Evolutionary conservation across 1,284 basidiomycete species (phyloP).

Genomic region (Leccinum fallax): DNA sequence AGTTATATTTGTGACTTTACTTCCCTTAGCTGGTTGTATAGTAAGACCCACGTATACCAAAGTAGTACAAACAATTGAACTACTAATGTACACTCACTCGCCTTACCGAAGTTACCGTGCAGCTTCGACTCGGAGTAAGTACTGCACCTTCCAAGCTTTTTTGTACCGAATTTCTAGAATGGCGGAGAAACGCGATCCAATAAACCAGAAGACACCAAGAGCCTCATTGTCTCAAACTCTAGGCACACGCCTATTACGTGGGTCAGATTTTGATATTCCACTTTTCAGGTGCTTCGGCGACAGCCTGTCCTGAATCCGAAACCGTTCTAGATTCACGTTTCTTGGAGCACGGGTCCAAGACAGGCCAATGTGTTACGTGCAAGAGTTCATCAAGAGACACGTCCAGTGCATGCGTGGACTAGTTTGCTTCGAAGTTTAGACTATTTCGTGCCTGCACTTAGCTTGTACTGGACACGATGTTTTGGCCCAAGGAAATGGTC

Average conservation of each 20-base stretch:
- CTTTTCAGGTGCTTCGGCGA: neutral
- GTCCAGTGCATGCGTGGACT: slow-evolving; percentile 88
- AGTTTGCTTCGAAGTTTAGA: slow-evolving; percentile 76
- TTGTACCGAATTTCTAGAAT: slow-evolving; percentile 10
- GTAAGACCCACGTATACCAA: too few species aligned
- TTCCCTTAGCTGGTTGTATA: too few species aligned
- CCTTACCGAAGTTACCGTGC: too few species aligned
- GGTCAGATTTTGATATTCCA: slow-evolving; percentile 67
- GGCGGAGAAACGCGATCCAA: slow-evolving; percentile 56
- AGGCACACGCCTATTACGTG: slow-evolving; percentile 35
- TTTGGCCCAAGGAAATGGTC: neutral
- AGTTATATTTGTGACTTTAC: too few species aligned
- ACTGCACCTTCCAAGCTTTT: neutral
- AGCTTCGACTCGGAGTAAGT: too few species aligned
- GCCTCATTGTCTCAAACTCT: slow-evolving; percentile 92
- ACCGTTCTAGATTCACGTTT: slow-evolving; percentile 73
- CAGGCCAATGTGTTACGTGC: too few species aligned
- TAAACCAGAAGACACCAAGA: slow-evolving; percentile 77
- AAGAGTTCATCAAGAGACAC: slow-evolving; percentile 74
- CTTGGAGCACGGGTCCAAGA: too few species aligned
- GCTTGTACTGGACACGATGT: neutral
- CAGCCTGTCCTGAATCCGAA: slow-evolving; percentile 92
- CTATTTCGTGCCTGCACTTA: neutral
- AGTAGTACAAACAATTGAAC: too few species aligned
- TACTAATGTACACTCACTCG: too few species aligned